Base-by-base conservation (phyloP, 345 rosid species). In the Eucalyptus regnans region DNA sequence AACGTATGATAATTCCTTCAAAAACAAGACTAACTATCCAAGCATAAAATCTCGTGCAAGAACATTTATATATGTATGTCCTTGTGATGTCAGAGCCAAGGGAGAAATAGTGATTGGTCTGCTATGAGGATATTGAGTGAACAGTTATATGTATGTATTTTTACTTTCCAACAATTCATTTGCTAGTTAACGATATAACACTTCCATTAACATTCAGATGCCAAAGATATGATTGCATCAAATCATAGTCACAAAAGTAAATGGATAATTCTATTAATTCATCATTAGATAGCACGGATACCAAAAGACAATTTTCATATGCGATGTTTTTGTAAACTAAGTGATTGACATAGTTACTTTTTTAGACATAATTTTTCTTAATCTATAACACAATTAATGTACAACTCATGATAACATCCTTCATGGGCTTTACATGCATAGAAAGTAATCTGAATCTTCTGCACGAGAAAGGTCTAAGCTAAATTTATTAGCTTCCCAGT, bases 241-340 rank as follows among this genome's bases (percentile, higher is more conserved):
- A 0, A 68, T 9, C 2, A 17, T 9, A 4, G 25, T 64, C 10
- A n/a, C 37, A 2, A 14, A n/a, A 64, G 41, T n/a, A n/a, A n/a
- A 64, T 4, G 5, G 76, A 64, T n/a, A 4, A n/a, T 64, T n/a
- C 41, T 64, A 15, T 64, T 64, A 5, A 64, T 64, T 64, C 7
- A n/a, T 14, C 20, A 2, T 1, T 64, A n/a, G 41, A 64, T 64
- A n/a, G 76, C 20, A n/a, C 20, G 20, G 9, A 64, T 0, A n/a
- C 1, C 16, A n/a, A 64, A 7, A 64, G 18, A 29, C 37, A 64
- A 64, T 15, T n/a, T 64, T 64, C 41, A 64, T n/a, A 15, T n/a
- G 20, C 3, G 0, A 64, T n/a, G 0, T n/a, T n/a, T 64, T 64
- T 14, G 76, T n/a, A 64, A 64, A 13, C 11, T 14, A 64, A 0